phyloP scores from a whole-genome alignment of 768 basidiomycete genomes.

The Gloeopeniophorella convolvens region DNA sequence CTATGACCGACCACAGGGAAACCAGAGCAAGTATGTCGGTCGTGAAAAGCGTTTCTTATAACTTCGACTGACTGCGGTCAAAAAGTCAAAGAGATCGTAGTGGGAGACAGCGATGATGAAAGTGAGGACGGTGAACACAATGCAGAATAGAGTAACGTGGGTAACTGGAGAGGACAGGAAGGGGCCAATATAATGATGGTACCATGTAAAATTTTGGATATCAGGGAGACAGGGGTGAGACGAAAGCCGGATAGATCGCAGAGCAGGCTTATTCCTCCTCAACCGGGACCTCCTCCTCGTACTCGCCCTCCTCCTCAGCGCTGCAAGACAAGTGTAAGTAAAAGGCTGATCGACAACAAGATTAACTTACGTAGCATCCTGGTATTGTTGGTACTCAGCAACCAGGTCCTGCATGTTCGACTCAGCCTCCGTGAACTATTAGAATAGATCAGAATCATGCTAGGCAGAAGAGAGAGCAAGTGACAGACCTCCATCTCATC shows the following conservation, averaged over 20 bases:
- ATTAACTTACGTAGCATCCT: conserved; percentile 81
- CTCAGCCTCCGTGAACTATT: conserved; percentile 92
- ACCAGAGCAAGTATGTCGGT: background rate
- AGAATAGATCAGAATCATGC: background rate
- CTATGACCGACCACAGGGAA: too few relatives aligned
- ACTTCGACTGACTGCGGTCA: conserved; percentile 16
- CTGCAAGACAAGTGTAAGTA: conserved; percentile 34
- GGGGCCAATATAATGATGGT: conserved; percentile 22
- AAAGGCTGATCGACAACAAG: background rate
- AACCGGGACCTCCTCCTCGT: conserved; percentile 66
- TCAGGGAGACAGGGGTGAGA: conserved; percentile 15
- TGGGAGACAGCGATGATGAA: background rate
- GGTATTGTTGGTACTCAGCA: conserved; percentile 96
- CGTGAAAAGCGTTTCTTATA: conserved; percentile 17
- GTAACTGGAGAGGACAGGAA: conserved; percentile 10
- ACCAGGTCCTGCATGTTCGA: conserved; percentile 99
- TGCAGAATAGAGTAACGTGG: conserved; percentile 21
- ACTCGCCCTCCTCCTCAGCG: conserved; percentile 82
- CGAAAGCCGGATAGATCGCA: conserved; percentile 2
- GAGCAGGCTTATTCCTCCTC: conserved; percentile 47
- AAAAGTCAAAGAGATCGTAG: conserved; percentile 14
- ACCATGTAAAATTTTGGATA: conserved; percentile 22
- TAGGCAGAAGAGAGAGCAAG: background rate
- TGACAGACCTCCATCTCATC: conserved; percentile 83
- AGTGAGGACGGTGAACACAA: conserved; percentile 13